Percentiles rank a stretch among this genome's conserved stretches.
Conservation (phyloP, 495 filamentous ascomycete species). For the Trichoderma reesei region DNA sequence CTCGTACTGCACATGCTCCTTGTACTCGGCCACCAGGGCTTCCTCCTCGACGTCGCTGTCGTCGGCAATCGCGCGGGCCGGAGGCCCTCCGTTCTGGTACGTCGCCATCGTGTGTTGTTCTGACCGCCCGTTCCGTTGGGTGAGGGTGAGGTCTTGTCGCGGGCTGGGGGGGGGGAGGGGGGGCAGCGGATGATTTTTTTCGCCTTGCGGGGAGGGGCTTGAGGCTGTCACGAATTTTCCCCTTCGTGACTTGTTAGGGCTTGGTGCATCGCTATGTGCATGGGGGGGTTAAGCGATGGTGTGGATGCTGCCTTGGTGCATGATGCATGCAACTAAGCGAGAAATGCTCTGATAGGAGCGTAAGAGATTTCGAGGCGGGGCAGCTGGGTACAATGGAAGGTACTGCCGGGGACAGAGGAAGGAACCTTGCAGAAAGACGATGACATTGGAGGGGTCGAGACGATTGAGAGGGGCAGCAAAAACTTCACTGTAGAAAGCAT, state of each 20-base stretch:
- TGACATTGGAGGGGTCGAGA: not conserved
- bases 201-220: conserved; percentile 3
- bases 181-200: conserved; percentile 14
- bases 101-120: conserved; percentile 35
- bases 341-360: not conserved
- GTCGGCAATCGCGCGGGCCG: conserved; percentile 52
- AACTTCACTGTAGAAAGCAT: too few species aligned
- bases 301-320: not conserved
- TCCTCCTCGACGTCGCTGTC: conserved; percentile 93
- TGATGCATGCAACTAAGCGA: not conserved
- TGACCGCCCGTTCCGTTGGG: conserved; percentile 7
- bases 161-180: conserved; percentile 13
- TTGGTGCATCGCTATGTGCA: conserved; percentile 7
- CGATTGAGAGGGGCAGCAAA: not conserved
- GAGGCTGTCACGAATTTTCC: conserved; percentile 10
- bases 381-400: not conserved
- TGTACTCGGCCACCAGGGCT: conserved; percentile 86
- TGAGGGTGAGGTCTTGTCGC: conserved; percentile 8
- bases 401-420: not conserved
- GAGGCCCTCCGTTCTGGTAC: conserved; percentile 41
- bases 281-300: not conserved
- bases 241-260: conserved; percentile 11
- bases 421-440: not conserved
- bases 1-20: conserved; percentile 86
- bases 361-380: conserved; percentile 4